Evolutionary conservation across 805 yeast genomes (phyloP), one percentile per base, ranked within the genome.

Genomic region (Kurtzmaniella cleridarum): DNA sequence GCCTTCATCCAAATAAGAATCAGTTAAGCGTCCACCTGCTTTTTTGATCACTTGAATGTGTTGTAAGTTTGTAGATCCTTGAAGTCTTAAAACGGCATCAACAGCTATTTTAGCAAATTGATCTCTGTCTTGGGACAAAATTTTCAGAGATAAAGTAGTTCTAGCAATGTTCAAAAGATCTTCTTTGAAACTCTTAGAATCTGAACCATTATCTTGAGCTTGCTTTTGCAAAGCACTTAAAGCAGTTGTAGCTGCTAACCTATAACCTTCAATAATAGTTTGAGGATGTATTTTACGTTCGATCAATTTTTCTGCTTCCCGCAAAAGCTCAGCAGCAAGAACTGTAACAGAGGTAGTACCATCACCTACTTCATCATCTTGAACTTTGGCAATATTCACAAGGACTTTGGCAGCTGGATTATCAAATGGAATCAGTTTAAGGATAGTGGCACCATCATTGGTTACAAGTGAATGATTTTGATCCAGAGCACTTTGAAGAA

Each of bases 331-430:
- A 8, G 96, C 90, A 32, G 91, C 81, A 41, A 91, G 67, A 26
- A 91, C 82, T 0, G 97, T 86, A 15, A 91, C 98, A 23, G 96
- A 84, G 1, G 98, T 91, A 32, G 98, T 91, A 49, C 98, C 98
- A 65, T 91, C 98, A 43, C 98, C 98, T 47, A 93, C 96, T 62
- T 91, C 98, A 43, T 95, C 95, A 60, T 91, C 98, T 67, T 91
- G 98, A 2, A 95, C 89, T 59, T 95, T 83, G 13, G 96, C 85
- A 41, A 91, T 85, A 59, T 91, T 95, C 39, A 91, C 98, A 49
- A 91, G 69, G 43, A 91, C 90, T 61, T 88, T 87, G 17, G 98
- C 99, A 12, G 98, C 98, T 8, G 98, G 98, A 54, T 93, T 91
- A 58, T 90, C 96, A 49, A 93, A 78, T 12, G 98, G 97, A 52